Evolutionary conservation across 352 stramenopile species (phyloP).

Genomic region (Heterotrichella gracilis): DNA sequence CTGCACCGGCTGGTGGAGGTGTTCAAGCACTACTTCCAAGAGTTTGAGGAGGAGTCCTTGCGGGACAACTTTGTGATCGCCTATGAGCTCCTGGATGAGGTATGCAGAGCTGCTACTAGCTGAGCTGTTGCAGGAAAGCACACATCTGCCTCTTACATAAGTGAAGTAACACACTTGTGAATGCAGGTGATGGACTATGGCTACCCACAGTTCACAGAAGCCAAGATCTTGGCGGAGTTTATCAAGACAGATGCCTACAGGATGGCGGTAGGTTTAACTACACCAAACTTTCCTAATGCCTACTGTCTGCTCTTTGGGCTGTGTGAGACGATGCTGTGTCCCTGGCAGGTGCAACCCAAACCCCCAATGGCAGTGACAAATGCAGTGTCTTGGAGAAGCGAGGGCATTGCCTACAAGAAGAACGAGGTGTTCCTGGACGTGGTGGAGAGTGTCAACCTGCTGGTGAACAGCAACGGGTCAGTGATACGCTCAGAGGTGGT

Average conservation of each 20-base stretch:
- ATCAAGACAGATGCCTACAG: constrained; percentile 33
- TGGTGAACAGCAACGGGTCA: constrained; percentile 77
- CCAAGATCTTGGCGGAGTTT: constrained; percentile 51
- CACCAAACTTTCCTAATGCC: too few species aligned
- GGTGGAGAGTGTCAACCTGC: constrained; percentile 66
- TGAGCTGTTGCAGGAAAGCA: too few species aligned
- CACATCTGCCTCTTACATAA: too few species aligned
- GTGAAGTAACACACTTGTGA: too few species aligned
- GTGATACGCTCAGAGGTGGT: constrained; percentile 91
- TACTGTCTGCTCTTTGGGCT: not conserved
- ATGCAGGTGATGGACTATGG: constrained; percentile 99
- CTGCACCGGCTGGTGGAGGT: constrained; percentile 45
- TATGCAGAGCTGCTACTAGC: too few species aligned
- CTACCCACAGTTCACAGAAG: constrained; percentile 64
- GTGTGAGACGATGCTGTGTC: constrained; percentile 14
- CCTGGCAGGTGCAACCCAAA: constrained; percentile 1
- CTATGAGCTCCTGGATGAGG: constrained; percentile 96
- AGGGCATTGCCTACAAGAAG: constrained; percentile 98
- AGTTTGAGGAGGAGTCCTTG: constrained; percentile 92
- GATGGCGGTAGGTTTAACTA: too few species aligned
- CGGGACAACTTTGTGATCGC: constrained; percentile 99
- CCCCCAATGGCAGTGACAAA: constrained; percentile 79
- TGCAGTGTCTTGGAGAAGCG: constrained; percentile 81
- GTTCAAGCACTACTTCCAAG: constrained; percentile 97
- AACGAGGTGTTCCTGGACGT: constrained; percentile 99